Evolutionary conservation across 2,329 filamentous ascomycete species (phyloP).

Genomic region (Neofusicoccum kwambonambiense): DNA sequence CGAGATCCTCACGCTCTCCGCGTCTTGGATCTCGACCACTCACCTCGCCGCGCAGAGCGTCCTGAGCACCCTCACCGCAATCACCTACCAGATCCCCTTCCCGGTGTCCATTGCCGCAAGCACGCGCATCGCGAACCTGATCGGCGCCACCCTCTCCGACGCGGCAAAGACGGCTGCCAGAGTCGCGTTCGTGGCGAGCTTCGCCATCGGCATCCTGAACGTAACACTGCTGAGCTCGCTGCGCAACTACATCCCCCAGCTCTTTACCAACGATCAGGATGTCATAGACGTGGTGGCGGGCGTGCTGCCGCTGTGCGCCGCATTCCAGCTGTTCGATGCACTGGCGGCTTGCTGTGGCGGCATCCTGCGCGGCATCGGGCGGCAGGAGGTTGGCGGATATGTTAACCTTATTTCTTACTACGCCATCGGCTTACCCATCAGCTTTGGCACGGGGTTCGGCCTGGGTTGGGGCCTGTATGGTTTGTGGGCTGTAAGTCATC

Average conservation of each 20-base stretch:
- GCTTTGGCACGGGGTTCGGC: constrained; percentile 74
- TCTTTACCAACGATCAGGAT: constrained; percentile 70
- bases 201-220: constrained; percentile 76
- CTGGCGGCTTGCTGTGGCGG: constrained; percentile 78
- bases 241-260: constrained; percentile 69
- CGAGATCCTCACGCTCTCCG: constrained; percentile 62
- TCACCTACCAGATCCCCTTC: constrained; percentile 91
- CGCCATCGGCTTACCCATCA: constrained; percentile 77
- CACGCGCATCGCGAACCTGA: constrained; percentile 86
- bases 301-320: constrained; percentile 76
- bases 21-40: constrained; percentile 74
- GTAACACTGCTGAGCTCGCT: constrained; percentile 66
- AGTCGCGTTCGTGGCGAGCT: constrained; percentile 68
- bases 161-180: constrained; percentile 78
- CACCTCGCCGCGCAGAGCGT: constrained; percentile 81
- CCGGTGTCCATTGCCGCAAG: constrained; percentile 84
- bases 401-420: constrained; percentile 88
- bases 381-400: constrained; percentile 86
- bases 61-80: constrained; percentile 71
- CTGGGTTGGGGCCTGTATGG: constrained; percentile 75
- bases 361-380: constrained; percentile 79
- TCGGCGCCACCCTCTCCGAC: constrained; percentile 78
- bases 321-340: constrained; percentile 88
- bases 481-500: constrained; percentile 61
- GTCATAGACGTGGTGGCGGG: constrained; percentile 64